Conservation (phyloP, 2,329 filamentous ascomycete genomes). For the Sarocladium brachiariae region DNA sequence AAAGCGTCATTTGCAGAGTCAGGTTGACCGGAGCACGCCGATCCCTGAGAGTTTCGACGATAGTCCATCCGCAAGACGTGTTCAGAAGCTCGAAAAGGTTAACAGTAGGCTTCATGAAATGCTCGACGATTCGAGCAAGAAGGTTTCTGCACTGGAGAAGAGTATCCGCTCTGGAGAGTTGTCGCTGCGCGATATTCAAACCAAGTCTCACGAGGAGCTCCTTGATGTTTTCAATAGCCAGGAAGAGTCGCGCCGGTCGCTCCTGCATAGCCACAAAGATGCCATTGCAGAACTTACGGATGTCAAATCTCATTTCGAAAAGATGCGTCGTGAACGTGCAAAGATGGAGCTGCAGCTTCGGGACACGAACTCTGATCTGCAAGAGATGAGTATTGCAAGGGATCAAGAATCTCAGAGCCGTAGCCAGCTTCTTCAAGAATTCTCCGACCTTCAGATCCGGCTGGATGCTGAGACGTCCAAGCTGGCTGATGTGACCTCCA, state of each 20-base stretch:
- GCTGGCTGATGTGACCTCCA: constrained; percentile 75
- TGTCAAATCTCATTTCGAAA: constrained; percentile 80
- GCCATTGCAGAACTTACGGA: constrained; percentile 79
- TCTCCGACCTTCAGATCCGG: constrained; percentile 86
- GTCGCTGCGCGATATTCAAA: constrained; percentile 83
- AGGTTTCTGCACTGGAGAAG: constrained; percentile 82
- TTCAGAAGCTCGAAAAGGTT: constrained; percentile 86
- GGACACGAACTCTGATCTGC: constrained; percentile 74
- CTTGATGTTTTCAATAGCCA: constrained; percentile 89
- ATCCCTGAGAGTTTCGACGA: constrained; percentile 56
- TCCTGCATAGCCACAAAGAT: constrained; percentile 80
- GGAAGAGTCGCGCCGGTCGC: constrained; percentile 75
- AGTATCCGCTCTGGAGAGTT: constrained; percentile 81
- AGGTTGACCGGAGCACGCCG: constrained; percentile 65
- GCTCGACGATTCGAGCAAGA: constrained; percentile 88
- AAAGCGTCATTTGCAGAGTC: constrained; percentile 84
- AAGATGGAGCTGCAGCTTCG: constrained; percentile 79
- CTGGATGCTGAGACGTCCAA: constrained; percentile 85
- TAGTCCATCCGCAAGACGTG: constrained; percentile 69
- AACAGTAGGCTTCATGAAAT: constrained; percentile 89
- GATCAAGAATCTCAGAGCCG: constrained; percentile 87
- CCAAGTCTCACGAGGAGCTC: constrained; percentile 89
- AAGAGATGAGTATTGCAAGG: constrained; percentile 68
- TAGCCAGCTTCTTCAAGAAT: constrained; percentile 83
- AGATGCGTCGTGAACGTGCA: constrained; percentile 73